phyloP scores from a whole-genome alignment of 139 green algal species.

The Micromonas commoda region DNA sequence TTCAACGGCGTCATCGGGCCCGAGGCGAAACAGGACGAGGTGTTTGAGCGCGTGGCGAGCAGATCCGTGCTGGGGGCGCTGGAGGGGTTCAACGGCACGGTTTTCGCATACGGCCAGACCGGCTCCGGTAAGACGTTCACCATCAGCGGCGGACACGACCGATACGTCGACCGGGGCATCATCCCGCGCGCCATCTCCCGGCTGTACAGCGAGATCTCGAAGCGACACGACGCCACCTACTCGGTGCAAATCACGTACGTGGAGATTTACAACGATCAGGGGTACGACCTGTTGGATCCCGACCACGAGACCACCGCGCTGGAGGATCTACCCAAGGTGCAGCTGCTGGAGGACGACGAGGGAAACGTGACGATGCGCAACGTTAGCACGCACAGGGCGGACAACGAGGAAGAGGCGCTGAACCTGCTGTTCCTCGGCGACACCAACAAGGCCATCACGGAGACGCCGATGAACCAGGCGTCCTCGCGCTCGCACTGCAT shows the following conservation, averaged over 20 bases:
- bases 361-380: conserved; percentile 34
- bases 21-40: conserved; percentile 66
- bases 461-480: conserved; percentile 81
- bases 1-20: conserved; percentile 71
- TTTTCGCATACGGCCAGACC: conserved; percentile 81
- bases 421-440: conserved; percentile 84
- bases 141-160: conserved; percentile 38
- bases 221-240: conserved; percentile 51
- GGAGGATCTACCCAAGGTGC: conserved; percentile 33
- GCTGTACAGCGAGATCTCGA: conserved; percentile 56
- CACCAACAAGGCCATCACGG: conserved; percentile 79
- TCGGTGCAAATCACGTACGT: conserved; percentile 73
- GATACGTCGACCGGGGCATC: conserved; percentile 65
- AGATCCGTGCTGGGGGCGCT: conserved; percentile 50
- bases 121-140: conserved; percentile 51
- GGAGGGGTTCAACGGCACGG: conserved; percentile 74
- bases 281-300: conserved; percentile 79
- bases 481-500: conserved; percentile 76
- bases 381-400: conserved; percentile 58
- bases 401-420: conserved; percentile 79
- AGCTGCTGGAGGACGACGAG: conserved; percentile 42
- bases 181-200: conserved; percentile 67
- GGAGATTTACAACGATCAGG: conserved; percentile 82
- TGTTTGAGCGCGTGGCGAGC: conserved; percentile 71
- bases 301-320: conserved; percentile 53